phyloP scores from a whole-genome alignment of 768 basidiomycete genomes.

The Leucocoprinus birnbaumii region DNA sequence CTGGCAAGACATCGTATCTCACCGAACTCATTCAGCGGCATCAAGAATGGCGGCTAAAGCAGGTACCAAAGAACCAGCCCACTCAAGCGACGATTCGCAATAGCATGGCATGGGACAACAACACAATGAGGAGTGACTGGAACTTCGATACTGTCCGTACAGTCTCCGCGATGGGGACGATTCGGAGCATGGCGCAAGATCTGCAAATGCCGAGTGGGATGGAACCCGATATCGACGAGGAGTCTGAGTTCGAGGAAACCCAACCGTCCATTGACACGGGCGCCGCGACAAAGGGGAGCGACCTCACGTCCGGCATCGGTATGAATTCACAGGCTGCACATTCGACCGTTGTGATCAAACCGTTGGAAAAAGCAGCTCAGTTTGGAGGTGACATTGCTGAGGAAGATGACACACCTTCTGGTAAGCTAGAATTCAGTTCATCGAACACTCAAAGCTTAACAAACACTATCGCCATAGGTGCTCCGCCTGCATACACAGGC shows the following conservation, averaged over 20 bases:
- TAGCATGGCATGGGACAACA: constrained; percentile 68
- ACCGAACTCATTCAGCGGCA: constrained; percentile 88
- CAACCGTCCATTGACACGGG: constrained; percentile 56
- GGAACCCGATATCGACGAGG: constrained; percentile 40
- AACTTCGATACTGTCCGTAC: constrained; percentile 88
- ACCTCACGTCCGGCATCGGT: constrained; percentile 40
- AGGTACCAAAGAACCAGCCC: constrained; percentile 54
- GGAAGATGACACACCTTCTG: constrained; percentile 40
- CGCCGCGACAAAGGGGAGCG: constrained; percentile 65
- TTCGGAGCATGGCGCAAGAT: constrained; percentile 70
- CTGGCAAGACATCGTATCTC: constrained; percentile 79
- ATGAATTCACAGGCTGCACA: constrained; percentile 55
- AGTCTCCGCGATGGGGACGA: constrained; percentile 72
- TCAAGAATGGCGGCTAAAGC: constrained; percentile 69
- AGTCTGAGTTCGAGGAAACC: constrained; percentile 43
- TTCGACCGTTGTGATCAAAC: constrained; percentile 72
- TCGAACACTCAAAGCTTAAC: constrained; percentile 14
- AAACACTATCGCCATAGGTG: constrained; percentile 32
- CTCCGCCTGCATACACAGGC: constrained; percentile 72
- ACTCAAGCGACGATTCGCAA: constrained; percentile 58
- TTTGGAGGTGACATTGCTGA: constrained; percentile 30
- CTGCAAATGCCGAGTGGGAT: constrained; percentile 53
- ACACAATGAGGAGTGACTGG: constrained; percentile 90
- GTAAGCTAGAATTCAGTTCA: constrained; percentile 31
- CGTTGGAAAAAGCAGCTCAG: constrained; percentile 22